A percentile compares a stretch with the other conserved stretches of the same genome.
Conservation (phyloP, 257 asterid genomes). For the Anisodus acutangulus region DNA sequence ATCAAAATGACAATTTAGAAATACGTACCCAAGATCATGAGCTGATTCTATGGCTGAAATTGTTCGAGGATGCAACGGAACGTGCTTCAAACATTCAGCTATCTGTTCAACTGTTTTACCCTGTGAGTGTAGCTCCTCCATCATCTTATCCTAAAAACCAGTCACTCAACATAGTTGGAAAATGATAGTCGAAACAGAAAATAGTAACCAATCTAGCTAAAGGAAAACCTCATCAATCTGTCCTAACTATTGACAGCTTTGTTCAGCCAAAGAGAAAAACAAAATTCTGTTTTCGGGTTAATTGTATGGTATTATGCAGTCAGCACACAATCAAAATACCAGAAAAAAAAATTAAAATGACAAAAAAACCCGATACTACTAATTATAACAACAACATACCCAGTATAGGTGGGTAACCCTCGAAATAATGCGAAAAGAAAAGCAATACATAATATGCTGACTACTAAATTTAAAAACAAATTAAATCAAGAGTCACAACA, state of each 20-base stretch:
- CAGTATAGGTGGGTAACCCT: too few species aligned
- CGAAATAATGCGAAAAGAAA: too few species aligned
- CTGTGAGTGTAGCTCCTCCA: slow-evolving; percentile 66
- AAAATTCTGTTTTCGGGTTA: background rate
- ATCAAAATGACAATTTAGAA: background rate
- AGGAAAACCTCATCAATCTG: too few species aligned
- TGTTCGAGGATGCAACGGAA: slow-evolving; percentile 62
- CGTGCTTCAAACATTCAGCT: slow-evolving; percentile 61
- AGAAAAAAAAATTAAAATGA: background rate
- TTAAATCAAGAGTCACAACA: too few species aligned
- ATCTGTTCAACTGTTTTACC: slow-evolving; percentile 68
- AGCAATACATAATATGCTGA: too few species aligned
- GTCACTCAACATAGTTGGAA: background rate
- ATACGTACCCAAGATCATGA: slow-evolving; percentile 63
- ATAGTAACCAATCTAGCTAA: background rate
- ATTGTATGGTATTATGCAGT: background rate
- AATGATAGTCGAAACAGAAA: background rate
- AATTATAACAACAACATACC: too few species aligned
- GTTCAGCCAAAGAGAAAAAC: background rate
- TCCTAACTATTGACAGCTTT: background rate
- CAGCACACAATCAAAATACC: too few species aligned
- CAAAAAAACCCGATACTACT: too few species aligned
- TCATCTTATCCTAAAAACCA: slow-evolving; percentile 62
- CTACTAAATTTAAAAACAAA: too few species aligned
- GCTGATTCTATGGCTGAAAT: slow-evolving; percentile 62